Percentiles rank a stretch among this genome's conserved stretches.
phyloP scores from a whole-genome alignment of 306 rosid species.

The Lupinus albus region DNA sequence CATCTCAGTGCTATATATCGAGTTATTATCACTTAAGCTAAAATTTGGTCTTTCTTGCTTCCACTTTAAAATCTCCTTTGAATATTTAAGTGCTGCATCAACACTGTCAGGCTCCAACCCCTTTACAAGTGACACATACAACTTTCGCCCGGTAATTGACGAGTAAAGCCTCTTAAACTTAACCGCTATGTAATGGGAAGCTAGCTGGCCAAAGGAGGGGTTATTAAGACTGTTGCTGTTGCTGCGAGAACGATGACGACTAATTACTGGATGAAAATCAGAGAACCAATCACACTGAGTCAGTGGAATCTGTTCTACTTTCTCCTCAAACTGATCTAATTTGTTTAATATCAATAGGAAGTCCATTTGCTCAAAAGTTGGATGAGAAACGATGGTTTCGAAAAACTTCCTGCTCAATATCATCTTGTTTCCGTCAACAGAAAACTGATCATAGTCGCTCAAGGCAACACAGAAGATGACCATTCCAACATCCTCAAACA shows the following conservation, averaged over 20 bases:
- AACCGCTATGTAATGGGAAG: slow-evolving; percentile 72
- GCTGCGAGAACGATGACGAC: slow-evolving; percentile 57
- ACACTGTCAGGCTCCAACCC: slow-evolving; percentile 81
- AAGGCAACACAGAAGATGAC: slow-evolving; percentile 76
- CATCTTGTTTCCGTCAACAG: slow-evolving; percentile 81
- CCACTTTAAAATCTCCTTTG: slow-evolving; percentile 91
- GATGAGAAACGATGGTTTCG: slow-evolving; percentile 79
- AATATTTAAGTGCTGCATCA: slow-evolving; percentile 80
- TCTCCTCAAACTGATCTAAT: slow-evolving; percentile 76
- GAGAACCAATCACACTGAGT: slow-evolving; percentile 81
- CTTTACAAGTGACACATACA: slow-evolving; percentile 76
- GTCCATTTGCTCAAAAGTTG: slow-evolving; percentile 85
- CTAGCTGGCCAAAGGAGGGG: slow-evolving; percentile 74
- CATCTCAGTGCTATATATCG: slow-evolving; percentile 70
- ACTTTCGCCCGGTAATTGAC: slow-evolving; percentile 70
- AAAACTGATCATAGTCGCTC: slow-evolving; percentile 79
- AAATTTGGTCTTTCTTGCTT: slow-evolving; percentile 81
- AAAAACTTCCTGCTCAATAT: slow-evolving; percentile 71
- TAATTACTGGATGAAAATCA: slow-evolving; percentile 75
- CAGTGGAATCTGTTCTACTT: slow-evolving; percentile 68
- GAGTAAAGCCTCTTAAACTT: slow-evolving; percentile 90
- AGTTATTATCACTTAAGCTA: slow-evolving; percentile 75
- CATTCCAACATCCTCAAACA: slow-evolving; percentile 84
- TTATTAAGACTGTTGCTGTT: slow-evolving; percentile 64
- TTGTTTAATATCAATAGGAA: slow-evolving; percentile 88